Evolutionary conservation across 176 grass and related monocot species (phyloP), one percentile per base, ranked within the genome.

Genomic region (Poa pratensis): DNA sequence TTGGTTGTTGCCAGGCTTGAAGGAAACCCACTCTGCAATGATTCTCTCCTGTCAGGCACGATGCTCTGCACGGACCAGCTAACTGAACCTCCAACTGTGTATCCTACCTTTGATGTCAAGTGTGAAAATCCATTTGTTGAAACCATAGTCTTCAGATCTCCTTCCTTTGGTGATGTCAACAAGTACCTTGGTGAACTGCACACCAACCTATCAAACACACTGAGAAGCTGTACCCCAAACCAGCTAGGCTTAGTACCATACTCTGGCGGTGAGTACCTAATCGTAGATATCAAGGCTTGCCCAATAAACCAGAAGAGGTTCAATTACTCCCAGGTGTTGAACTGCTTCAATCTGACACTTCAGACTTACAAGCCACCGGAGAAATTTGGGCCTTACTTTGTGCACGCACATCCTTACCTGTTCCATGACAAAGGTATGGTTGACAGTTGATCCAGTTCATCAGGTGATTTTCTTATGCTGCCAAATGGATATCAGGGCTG

Each of bases 91-190:
- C 79, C 23, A 49, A 2, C 27, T 1, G 0, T 7, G 40, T 0
- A 9, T 8, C 7, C 0, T 78, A 9, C 9, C 40, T 5, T 5
- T 48, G 0, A 57, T 58, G 54, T 22, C 5, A 22, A 35, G 4
- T 98, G 96, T 73, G 13, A 55, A 65, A 52, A 95, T 87, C 96
- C 96, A 32, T 98, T 90, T 23, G 55, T 67, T 2, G 96, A 89
- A 51, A 76, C n/a, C 19, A 62, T 98, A 0, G 17, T 89, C 32
- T 98, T 98, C 64, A 85, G 87, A 90, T 90, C 91, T 27, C 87
- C 90, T 79, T 90, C 55, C 9, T 93, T 98, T 9, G 79, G 50
- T 2, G 59, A 84, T 59, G 26, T 83, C 35, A 3, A 0, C 0
- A 6, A 50, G 7, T 82, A 74, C 63, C 87, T 88, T 60, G 0